Conservation (phyloP, 1,284 basidiomycete genomes). For the Hemileia vastatrix region DNA sequence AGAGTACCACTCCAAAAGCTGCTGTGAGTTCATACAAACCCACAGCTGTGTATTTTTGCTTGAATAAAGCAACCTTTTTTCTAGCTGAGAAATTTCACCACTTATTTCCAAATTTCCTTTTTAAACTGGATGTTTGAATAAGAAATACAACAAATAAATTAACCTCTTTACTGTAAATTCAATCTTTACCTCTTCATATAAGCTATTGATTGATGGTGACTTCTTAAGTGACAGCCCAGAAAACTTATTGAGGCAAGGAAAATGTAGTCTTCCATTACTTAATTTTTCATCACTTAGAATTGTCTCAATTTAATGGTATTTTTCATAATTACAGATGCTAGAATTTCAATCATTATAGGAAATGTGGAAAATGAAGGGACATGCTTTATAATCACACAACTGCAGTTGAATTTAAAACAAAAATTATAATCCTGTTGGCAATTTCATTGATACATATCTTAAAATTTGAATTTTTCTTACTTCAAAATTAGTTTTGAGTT, state of each 20-base stretch:
- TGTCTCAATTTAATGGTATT: not conserved
- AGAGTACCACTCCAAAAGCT: conserved; percentile 9
- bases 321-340: conserved; percentile 4
- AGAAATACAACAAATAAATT: conserved; percentile 6
- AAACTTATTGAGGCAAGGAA: conserved; percentile 4
- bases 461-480: too few species aligned
- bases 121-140: too few species aligned
- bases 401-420: not conserved
- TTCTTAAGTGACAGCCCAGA: conserved; percentile 2
- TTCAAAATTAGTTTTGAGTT: too few species aligned
- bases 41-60: not conserved
- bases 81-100: too few species aligned
- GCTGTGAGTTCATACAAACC: conserved; percentile 2
- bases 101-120: too few species aligned
- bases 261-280: not conserved
- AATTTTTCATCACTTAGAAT: too few species aligned
- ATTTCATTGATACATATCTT: too few species aligned
- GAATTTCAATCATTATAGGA: conserved; percentile 9
- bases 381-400: conserved; percentile 5
- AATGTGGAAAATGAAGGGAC: conserved; percentile 12
- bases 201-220: conserved; percentile 12
- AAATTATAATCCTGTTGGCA: conserved; percentile 9
- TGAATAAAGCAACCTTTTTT: too few species aligned
- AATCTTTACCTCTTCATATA: conserved; percentile 10
- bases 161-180: conserved; percentile 9